Base-by-base conservation (phyloP, 495 filamentous ascomycete species). In the Usnea hakonensis region DNA sequence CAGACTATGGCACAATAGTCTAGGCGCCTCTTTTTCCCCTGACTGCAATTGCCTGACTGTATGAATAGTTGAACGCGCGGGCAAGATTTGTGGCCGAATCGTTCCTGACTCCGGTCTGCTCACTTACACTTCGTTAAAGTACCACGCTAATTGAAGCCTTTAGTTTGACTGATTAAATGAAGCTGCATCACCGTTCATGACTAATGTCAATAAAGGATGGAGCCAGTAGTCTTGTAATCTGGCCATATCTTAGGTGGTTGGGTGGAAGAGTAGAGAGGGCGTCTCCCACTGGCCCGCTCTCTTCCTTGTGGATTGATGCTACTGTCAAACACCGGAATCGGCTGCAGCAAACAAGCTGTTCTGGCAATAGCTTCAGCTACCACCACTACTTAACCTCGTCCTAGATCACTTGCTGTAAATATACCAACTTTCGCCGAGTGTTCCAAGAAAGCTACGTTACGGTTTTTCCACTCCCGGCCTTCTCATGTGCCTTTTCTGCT, bases 71-170 rank as follows among this genome's bases (percentile, higher is more conserved):
- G 73, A 97, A 99, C 75, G 91, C 94, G 55, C 85, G 95, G 76
- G 94, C 94, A 76, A 87, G 94, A 76, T 99, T 97, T 69, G 95
- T 99, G 35, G 94, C 94, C 30, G 94, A 97, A 74, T 96, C 95
- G 38, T 99, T 97, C 79, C 75, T 97, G 72, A 96, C 92, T 70
- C 94, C 94, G 33, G 91, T 96, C 82, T 74, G 89, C 73, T 38
- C 14, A n/a, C 43, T 43, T 56, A 43, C 23, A 37, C 40, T 43
- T 50, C 37, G 30, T 19, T 41, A 9, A 56, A 5, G 43, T 17
- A 38, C 5, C 21, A 28, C 26, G 43, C 66, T 67, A 53, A 69
- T 28, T 19, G 5, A 37, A 23, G 14, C 10, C 36, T 23, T 14
- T 52, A 70, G 68, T 70, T 70, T 38, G 68, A 70, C 43, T 70